Percentiles rank a stretch among this genome's conserved stretches.
Evolutionary conservation across 176 grass and related monocot genomes (phyloP).

Genomic region (Carex scoparia): DNA sequence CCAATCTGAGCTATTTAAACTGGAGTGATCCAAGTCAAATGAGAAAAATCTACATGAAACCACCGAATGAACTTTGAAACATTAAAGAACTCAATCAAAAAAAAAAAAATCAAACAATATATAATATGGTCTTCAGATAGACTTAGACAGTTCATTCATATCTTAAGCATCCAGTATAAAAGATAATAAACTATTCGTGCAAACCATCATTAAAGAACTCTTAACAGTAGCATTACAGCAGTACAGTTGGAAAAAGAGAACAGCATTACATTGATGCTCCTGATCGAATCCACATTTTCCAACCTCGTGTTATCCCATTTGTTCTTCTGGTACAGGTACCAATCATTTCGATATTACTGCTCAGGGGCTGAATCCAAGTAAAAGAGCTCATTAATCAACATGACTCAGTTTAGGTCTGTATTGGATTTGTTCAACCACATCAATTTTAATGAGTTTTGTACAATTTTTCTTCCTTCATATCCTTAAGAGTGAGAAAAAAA

Average conservation of each 20-base stretch:
- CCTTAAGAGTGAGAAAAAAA: neutral
- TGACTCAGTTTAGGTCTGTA: neutral
- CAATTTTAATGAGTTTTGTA: neutral
- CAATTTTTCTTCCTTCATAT: neutral
- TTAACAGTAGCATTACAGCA: neutral
- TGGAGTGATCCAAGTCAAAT: too few species aligned
- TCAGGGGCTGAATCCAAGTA: neutral
- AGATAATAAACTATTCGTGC: neutral
- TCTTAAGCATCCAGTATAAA: neutral
- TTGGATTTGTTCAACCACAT: neutral
- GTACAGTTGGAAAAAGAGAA: neutral
- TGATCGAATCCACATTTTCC: neutral
- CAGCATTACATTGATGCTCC: neutral
- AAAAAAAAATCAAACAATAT: neutral
- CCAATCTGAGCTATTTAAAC: too few species aligned
- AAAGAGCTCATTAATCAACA: neutral
- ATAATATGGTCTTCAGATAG: neutral
- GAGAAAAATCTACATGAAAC: neutral
- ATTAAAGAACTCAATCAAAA: neutral
- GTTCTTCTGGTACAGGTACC: neutral
- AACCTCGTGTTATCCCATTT: neutral
- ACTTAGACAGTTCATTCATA: neutral
- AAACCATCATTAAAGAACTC: neutral
- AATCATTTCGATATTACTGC: neutral
- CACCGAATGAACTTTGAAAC: neutral